Evolutionary conservation across 148 eudicot genomes (phyloP), one percentile per base, ranked within the genome.

Genomic region (Rhododendron mucronatum): DNA sequence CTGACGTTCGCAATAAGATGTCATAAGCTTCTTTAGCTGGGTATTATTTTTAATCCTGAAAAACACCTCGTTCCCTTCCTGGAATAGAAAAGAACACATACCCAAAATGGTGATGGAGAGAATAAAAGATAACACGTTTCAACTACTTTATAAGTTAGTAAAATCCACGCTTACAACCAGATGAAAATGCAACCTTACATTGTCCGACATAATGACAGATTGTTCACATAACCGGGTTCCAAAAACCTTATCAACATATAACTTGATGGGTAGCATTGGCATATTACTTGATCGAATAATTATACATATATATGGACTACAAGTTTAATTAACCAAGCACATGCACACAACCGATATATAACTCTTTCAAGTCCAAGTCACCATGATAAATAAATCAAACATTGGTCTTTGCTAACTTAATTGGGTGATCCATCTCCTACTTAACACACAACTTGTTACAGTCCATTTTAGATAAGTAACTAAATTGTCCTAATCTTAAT

Each of bases 41-140:
- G 79, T 37, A 75, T 75, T 35, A 26, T 18, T 16, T 18, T 75
- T 75, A 8, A 75, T 75, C 48, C 47, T 75, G 79, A 35, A 75
- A 75, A 75, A 75, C 79, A 75, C 79, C 47, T 75, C 79, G 8
- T 75, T 75, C n/a, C 79, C 79, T 16, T 35, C 79, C 79, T 75
- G 79, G 10, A 69, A 59, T 4, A 59, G 33, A 30, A 28, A 69
- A 28, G 8, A 14, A 30, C 6, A 13, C 0, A 33, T 28, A 4
- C 7, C 41, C 76, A 0, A 30, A 14, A 71, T 71, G 21, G 76
- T 71, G 76, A 71, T 71, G 18, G 41, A 13, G 14, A 14, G 39
- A 30, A 67, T 33, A 71, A 15, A 6, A 67, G 26, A 28, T 12
- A 12, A 65, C 33, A 67, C 1, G 33, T 67, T 26, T 67, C 1